These are phyloP conservation scores for Alnus rubra DNA, from an alignment of 306 rosid genomes.

Conservation along the genomic window DNA sequence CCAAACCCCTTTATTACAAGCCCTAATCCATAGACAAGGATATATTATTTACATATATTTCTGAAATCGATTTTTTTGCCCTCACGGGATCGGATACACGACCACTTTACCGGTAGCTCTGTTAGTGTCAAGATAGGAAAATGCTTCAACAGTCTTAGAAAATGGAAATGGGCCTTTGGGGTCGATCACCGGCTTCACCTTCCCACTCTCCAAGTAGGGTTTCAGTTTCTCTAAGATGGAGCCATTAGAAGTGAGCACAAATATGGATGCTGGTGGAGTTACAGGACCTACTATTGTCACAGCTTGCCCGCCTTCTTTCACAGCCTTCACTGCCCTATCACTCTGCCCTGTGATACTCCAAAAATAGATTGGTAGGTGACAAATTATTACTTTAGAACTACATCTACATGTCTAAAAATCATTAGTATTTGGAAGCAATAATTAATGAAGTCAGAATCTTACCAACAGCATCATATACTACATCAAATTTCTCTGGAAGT, in stretches of 20 bases:
- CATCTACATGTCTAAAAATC: neutral
- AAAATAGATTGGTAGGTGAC: neutral
- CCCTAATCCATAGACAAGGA: neutral
- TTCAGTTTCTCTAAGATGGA: conserved; percentile 50
- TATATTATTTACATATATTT: neutral
- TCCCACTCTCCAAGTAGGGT: conserved; percentile 67
- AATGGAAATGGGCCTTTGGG: conserved; percentile 67
- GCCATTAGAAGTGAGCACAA: conserved; percentile 46
- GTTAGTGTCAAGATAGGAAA: conserved; percentile 47
- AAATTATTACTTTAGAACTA: too few relatives aligned
- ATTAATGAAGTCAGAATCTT: conserved; percentile 3
- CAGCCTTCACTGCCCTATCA: conserved; percentile 50
- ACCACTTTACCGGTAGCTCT: conserved; percentile 67
- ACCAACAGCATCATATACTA: conserved; percentile 72
- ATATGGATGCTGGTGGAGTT: conserved; percentile 33
- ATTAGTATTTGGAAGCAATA: neutral
- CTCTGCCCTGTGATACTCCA: conserved; percentile 39
- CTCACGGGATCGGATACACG: conserved; percentile 58
- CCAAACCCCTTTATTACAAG: neutral
- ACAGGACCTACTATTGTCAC: conserved; percentile 48
- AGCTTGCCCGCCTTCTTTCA: conserved; percentile 66
- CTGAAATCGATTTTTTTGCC: neutral
- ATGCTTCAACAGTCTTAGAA: conserved; percentile 57
- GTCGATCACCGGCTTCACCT: conserved; percentile 67
- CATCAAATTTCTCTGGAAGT: conserved; percentile 64